These are phyloP conservation scores for Bryoglossum gracile DNA, from an alignment of 495 filamentous ascomycete species.

Conservation along the genomic window DNA sequence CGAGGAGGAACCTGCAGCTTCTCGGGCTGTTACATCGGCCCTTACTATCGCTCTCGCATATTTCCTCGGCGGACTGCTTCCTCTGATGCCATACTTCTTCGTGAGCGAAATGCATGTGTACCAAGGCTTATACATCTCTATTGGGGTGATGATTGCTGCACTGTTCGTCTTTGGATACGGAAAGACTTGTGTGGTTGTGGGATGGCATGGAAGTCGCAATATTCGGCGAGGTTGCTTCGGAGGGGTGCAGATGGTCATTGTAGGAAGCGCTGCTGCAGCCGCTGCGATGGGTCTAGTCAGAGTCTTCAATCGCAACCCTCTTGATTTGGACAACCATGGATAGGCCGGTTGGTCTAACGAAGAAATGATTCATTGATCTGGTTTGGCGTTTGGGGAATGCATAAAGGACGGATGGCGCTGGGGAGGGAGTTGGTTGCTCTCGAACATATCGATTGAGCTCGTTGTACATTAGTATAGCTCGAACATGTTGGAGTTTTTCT, in stretches of 20 bases:
- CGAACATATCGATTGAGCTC: too few species aligned
- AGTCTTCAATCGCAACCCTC: conserved; percentile 38
- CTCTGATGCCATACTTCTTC: conserved; percentile 72
- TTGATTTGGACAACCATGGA: too few species aligned
- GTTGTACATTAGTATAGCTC: too few species aligned
- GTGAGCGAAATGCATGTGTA: conserved; percentile 48
- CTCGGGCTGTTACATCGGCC: conserved; percentile 51
- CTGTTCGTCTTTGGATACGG: conserved; percentile 67
- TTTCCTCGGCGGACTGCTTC: conserved; percentile 65
- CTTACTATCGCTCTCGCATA: conserved; percentile 62
- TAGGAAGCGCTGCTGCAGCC: conserved; percentile 39
- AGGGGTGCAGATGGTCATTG: conserved; percentile 27
- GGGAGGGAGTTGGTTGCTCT: too few species aligned
- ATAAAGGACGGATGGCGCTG: too few species aligned
- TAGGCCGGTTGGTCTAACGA: too few species aligned
- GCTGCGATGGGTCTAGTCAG: conserved; percentile 39
- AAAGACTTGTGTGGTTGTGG: conserved; percentile 37
- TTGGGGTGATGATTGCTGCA: conserved; percentile 59
- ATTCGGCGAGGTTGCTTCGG: conserved; percentile 22
- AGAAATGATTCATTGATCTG: too few species aligned
- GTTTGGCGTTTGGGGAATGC: too few species aligned
- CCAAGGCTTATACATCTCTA: conserved; percentile 58
- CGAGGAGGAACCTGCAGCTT: conserved; percentile 40
- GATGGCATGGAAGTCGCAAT: conserved; percentile 20
- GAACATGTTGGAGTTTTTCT: too few species aligned